Conservation (phyloP, 2,329 filamentous ascomycete genomes). For the Cercospora beticola region DNA sequence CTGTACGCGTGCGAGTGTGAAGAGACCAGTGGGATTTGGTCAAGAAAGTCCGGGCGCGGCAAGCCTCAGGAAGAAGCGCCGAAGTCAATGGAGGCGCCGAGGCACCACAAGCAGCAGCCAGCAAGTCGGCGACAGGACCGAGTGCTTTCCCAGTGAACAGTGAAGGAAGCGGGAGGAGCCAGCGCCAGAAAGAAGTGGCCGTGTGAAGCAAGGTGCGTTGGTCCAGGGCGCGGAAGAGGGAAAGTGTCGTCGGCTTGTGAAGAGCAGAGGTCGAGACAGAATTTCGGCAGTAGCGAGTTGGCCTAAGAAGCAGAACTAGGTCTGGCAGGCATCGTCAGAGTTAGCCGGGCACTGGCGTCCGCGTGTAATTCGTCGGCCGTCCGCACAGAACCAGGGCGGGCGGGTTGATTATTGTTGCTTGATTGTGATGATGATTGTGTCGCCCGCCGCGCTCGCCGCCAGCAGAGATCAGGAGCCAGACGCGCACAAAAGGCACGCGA, state of each 20-base stretch:
- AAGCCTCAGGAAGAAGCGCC: neutral
- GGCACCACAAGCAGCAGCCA: neutral
- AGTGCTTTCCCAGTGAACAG: neutral
- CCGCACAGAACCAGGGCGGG: neutral
- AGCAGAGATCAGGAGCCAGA: neutral
- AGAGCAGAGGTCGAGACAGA: slow-evolving; percentile 2
- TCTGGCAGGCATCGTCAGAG: slow-evolving; percentile 7
- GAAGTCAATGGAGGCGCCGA: neutral
- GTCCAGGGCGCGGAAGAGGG: neutral
- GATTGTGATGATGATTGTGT: neutral
- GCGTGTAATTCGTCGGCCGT: slow-evolving; percentile 6
- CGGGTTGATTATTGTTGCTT: neutral
- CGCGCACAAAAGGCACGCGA: neutral
- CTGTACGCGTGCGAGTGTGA: neutral
- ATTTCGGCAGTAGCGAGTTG: slow-evolving; percentile 5
- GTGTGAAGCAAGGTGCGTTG: neutral
- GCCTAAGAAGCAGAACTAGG: slow-evolving; percentile 6
- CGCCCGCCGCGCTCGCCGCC: neutral
- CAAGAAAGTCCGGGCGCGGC: neutral
- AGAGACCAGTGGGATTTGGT: neutral
- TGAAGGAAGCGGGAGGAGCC: neutral
- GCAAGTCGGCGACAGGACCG: neutral
- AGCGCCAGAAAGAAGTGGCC: neutral
- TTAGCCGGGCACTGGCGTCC: slow-evolving; percentile 3
- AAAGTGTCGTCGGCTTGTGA: neutral